Evolutionary conservation across 2,329 filamentous ascomycete genomes (phyloP), one percentile per base, ranked within the genome.

Genomic region (Cadophora luteo-olivacea): DNA sequence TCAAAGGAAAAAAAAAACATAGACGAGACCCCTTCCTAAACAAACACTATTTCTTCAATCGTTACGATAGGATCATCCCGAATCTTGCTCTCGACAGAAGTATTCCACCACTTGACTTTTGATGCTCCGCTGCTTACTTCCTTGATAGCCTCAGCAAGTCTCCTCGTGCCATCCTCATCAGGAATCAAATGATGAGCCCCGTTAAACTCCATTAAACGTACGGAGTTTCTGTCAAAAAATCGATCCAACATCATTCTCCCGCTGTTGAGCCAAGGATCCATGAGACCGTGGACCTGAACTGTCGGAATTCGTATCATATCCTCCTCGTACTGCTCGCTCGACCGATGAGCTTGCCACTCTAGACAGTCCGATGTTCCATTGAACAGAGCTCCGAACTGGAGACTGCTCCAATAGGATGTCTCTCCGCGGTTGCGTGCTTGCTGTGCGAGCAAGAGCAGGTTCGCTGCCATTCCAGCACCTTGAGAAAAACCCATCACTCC

Each of bases 401-500:
- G 45, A 36, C 14, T 16, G 19, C 29, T 32, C 29, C 45, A 48
- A 52, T 49, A 36, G 25, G 12, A 36, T 22, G 36, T n/a, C 32
- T 63, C 55, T 29, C 55, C 32, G 32, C 55, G 55, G 19, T 58
- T 58, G 33, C 55, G 55, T 5, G 55, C 29, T 58, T 58, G 55
- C 16, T 58, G 55, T 58, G 55, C 55, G 22, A 7, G 61, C 22
- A 63, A 14, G 12, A 63, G 48, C 11, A 63, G 61, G 11, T 8
- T 24, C 5, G 61, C 48, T 7, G 38, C 61, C 41, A 51, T 51
- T 4, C 41, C 48, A 22, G 41, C 38, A 33, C 61, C 61, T 25
- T 63, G 61, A 7, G 61, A 63, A 16, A 63, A 63, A 3, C 41
- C 61, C 61, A 63, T 63, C 22, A 63, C 48, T 5, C 61, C 61